A percentile compares a stretch with the other conserved stretches of the same genome.
Evolutionary conservation across 202 grass and related monocot species (phyloP).

Genomic region (Setaria italica): DNA sequence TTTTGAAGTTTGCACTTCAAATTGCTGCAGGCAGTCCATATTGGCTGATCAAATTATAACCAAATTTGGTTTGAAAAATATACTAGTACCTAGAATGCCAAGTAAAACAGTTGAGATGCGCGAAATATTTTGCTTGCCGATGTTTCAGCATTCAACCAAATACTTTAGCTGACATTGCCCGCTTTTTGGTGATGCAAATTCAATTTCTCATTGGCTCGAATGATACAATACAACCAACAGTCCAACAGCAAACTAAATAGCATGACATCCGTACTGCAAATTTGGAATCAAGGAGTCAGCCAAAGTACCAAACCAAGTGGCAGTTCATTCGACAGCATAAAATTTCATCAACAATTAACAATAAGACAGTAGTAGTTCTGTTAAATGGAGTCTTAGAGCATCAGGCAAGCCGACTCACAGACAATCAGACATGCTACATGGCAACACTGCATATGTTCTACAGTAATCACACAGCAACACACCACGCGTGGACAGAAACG

Average conservation of each 20-base stretch:
- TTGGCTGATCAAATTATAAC: background rate
- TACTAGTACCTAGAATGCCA: too few relatives aligned
- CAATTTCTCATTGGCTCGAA: background rate
- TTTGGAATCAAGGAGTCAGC: background rate
- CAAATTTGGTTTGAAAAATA: background rate
- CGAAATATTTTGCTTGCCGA: too few relatives aligned
- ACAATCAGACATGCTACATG: background rate
- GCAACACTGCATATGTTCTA: background rate
- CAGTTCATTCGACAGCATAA: background rate
- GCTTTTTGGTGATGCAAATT: background rate
- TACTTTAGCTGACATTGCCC: background rate
- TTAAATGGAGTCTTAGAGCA: constrained; percentile 11
- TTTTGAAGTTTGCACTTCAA: background rate
- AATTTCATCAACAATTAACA: background rate
- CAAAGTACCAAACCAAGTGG: background rate
- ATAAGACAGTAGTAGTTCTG: background rate
- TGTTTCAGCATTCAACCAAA: background rate
- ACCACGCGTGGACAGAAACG: background rate
- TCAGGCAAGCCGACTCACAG: background rate
- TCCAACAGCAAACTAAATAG: background rate
- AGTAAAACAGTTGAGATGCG: too few relatives aligned
- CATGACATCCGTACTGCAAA: background rate
- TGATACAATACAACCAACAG: background rate
- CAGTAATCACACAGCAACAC: background rate
- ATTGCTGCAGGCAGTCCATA: background rate